These are phyloP conservation scores for Shiraia sp. DNA, from an alignment of 2,329 filamentous ascomycete species.

Conservation along the genomic window DNA sequence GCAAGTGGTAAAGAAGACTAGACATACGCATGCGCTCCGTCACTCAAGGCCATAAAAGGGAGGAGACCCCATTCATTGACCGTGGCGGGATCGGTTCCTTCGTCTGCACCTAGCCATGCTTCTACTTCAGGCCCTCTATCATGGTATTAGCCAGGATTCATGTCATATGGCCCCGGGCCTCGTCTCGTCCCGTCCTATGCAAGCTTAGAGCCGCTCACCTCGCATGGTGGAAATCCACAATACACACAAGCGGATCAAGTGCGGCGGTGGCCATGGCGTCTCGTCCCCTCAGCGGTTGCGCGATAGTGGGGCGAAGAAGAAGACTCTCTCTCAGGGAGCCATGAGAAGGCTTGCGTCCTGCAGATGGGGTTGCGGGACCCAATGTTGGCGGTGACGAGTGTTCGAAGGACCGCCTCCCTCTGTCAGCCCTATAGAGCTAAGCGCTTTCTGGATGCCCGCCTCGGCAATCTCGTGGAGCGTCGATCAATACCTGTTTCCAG, in stretches of 20 bases:
- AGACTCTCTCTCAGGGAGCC: conserved; percentile 1
- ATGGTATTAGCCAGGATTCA: conserved; percentile 6
- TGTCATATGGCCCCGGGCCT: too few species aligned
- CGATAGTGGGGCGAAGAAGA: not conserved
- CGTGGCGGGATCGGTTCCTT: conserved; percentile 74
- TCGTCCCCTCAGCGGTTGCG: conserved; percentile 8
- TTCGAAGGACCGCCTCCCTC: conserved; percentile 4
- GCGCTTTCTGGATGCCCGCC: conserved; percentile 12
- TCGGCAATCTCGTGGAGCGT: conserved; percentile 10
- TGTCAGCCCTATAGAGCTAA: conserved; percentile 27
- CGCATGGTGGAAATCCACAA: conserved; percentile 60
- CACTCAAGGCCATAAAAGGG: conserved; percentile 95
- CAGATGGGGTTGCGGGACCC: conserved; percentile 21
- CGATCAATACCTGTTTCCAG: too few species aligned
- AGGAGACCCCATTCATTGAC: conserved; percentile 90
- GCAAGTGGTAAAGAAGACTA: not conserved
- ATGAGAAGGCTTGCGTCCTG: conserved; percentile 20
- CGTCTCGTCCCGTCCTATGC: conserved; percentile 2
- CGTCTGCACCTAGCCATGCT: conserved; percentile 78
- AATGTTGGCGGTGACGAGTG: conserved; percentile 29
- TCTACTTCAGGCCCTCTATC: conserved; percentile 86
- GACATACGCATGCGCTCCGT: conserved; percentile 88
- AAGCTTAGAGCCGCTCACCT: conserved; percentile 34
- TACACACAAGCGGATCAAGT: conserved; percentile 48
- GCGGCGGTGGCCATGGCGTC: conserved; percentile 48